phyloP scores from a whole-genome alignment of 371 early-diverging fungal genomes.

The Basidiobolus heterosporus region DNA sequence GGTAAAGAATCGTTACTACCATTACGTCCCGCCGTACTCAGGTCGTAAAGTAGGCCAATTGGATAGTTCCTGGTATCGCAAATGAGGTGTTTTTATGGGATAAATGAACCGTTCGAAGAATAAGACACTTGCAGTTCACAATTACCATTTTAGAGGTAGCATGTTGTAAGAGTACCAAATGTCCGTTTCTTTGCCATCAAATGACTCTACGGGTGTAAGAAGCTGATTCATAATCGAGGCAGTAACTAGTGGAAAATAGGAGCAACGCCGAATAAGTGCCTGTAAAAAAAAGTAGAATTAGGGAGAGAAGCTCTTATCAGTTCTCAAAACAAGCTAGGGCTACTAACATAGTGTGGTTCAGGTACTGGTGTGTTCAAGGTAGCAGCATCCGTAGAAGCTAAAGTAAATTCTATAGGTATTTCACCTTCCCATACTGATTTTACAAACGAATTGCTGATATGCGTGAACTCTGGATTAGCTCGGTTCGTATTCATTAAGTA shows the following conservation, averaged over 20 bases:
- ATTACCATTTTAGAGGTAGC: background rate
- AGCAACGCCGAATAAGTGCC: slow-evolving; percentile 2
- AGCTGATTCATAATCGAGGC: background rate
- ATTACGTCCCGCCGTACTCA: background rate
- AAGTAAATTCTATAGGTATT: too few species aligned
- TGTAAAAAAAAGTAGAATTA: background rate
- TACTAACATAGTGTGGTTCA: background rate
- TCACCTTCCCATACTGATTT: too few species aligned
- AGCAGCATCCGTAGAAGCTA: too few species aligned
- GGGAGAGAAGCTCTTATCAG: too few species aligned
- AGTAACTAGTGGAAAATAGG: slow-evolving; percentile 1
- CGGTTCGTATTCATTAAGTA: too few species aligned
- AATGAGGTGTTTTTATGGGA: background rate
- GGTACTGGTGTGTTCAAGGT: background rate
- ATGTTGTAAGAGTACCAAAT: slow-evolving; percentile 1
- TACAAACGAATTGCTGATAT: too few species aligned
- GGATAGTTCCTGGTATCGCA: background rate
- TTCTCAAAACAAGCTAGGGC: background rate
- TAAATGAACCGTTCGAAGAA: background rate
- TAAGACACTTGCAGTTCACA: background rate
- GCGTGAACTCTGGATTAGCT: too few species aligned
- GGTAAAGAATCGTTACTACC: background rate
- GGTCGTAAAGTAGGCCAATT: background rate
- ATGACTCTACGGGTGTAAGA: background rate
- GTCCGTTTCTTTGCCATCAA: background rate